These are phyloP conservation scores for Sclerotiophoma versabilis DNA, from an alignment of 2,329 filamentous ascomycete species.

Conservation along the genomic window DNA sequence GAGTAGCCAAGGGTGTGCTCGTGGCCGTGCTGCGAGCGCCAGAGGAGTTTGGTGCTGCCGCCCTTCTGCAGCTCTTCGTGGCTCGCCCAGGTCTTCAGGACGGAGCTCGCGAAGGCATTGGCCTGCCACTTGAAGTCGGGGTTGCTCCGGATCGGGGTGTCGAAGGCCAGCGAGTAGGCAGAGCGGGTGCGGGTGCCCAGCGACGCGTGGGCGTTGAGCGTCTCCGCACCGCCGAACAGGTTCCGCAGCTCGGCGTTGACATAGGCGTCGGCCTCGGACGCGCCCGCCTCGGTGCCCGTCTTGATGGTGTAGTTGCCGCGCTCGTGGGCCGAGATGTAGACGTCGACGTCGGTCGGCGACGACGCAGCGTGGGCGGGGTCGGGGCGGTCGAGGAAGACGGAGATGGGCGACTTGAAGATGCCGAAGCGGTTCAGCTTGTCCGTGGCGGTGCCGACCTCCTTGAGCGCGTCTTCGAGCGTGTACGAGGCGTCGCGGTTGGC, in stretches of 20 bases:
- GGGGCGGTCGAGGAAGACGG: conserved; percentile 81
- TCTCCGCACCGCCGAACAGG: conserved; percentile 92
- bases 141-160: conserved; percentile 82
- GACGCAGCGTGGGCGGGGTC: conserved; percentile 71
- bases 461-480: conserved; percentile 78
- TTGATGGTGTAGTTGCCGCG: conserved; percentile 85
- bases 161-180: conserved; percentile 86
- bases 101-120: conserved; percentile 82
- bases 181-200: conserved; percentile 89
- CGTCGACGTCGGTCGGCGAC: conserved; percentile 78
- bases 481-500: conserved; percentile 71
- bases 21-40: conserved; percentile 69
- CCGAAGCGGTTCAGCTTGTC: conserved; percentile 82
- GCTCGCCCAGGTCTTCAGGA: conserved; percentile 89
- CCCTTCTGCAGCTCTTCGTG: conserved; percentile 90
- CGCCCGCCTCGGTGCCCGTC: conserved; percentile 93
- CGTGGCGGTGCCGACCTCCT: conserved; percentile 72
- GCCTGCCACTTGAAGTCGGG: conserved; percentile 80
- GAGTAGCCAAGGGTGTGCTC: conserved; percentile 82
- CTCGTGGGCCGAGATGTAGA: conserved; percentile 80
- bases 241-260: conserved; percentile 88
- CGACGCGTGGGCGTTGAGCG: conserved; percentile 84
- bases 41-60: conserved; percentile 77
- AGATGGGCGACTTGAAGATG: conserved; percentile 84
- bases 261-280: conserved; percentile 92